phyloP scores from a whole-genome alignment of 2,329 filamentous ascomycete genomes.

The Diaporthe eres region DNA sequence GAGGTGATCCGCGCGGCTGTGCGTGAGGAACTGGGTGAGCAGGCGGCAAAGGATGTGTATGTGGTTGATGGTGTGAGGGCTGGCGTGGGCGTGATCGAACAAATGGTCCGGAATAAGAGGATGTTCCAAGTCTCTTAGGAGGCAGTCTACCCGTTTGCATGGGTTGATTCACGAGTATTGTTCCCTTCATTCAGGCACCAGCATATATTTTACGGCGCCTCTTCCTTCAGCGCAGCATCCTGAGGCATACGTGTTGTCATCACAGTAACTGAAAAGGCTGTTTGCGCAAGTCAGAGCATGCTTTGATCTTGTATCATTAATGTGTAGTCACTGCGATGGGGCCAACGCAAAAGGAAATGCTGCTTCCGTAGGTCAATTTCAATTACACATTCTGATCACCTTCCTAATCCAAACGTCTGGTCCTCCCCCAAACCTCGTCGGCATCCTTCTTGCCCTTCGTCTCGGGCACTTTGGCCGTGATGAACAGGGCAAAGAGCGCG shows the following conservation, averaged over 20 bases:
- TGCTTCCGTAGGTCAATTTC: neutral
- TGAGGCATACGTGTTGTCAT: neutral
- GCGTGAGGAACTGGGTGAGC: conserved; percentile 72
- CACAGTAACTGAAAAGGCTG: neutral
- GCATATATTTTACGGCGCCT: neutral
- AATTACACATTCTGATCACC: neutral
- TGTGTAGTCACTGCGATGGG: neutral
- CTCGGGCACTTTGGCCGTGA: conserved; percentile 84
- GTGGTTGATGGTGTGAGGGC: conserved; percentile 87
- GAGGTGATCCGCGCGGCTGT: conserved; percentile 80
- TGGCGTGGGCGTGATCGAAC: conserved; percentile 74
- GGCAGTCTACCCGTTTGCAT: neutral
- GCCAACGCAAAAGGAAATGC: neutral
- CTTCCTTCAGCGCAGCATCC: neutral
- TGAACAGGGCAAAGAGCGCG: conserved; percentile 77
- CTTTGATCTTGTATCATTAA: conserved; percentile 7
- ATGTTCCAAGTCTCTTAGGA: conserved; percentile 49
- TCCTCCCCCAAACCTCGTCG: conserved; percentile 92
- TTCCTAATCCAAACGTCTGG: conserved; percentile 64
- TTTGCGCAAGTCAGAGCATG: neutral
- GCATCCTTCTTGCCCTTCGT: conserved; percentile 86
- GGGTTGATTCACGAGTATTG: neutral
- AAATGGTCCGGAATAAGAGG: conserved; percentile 61
- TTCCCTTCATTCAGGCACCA: neutral
- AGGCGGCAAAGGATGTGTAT: conserved; percentile 68